phyloP scores from a whole-genome alignment of 2,329 filamentous ascomycete genomes.

The Apiospora aurea region DNA sequence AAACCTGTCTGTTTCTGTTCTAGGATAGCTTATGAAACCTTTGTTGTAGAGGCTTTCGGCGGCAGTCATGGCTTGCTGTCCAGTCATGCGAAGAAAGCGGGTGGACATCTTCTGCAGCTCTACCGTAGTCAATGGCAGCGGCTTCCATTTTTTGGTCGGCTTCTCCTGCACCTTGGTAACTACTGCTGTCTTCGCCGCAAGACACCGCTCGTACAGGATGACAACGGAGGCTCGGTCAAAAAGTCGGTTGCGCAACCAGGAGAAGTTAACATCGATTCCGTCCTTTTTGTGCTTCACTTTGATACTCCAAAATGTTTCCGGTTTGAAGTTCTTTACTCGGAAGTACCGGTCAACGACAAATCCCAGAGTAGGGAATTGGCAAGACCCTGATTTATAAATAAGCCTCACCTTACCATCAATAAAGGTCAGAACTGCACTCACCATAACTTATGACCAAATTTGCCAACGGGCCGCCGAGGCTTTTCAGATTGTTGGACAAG shows the following conservation, averaged over 20 bases:
- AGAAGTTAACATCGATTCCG: constrained; percentile 80
- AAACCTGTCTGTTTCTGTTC: constrained; percentile 97
- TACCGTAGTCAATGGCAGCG: constrained; percentile 91
- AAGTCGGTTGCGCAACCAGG: constrained; percentile 81
- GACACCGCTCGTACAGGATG: constrained; percentile 85
- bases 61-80: constrained; percentile 86
- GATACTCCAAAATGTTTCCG: constrained; percentile 93
- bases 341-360: constrained; percentile 98
- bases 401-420: neutral
- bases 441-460: constrained; percentile 81
- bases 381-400: constrained; percentile 67
- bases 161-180: constrained; percentile 89
- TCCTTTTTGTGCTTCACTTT: constrained; percentile 82
- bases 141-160: constrained; percentile 92
- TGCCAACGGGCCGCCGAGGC: constrained; percentile 71
- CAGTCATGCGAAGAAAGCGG: constrained; percentile 86
- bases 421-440: constrained; percentile 44
- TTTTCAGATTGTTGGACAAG: constrained; percentile 79
- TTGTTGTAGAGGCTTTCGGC: constrained; percentile 91
- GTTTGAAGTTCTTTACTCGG: constrained; percentile 90
- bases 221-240: constrained; percentile 86
- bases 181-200: constrained; percentile 76
- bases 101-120: constrained; percentile 97
- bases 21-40: constrained; percentile 96
- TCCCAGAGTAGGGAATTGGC: constrained; percentile 94